Evolutionary conservation across 805 yeast species (phyloP), one percentile per base, ranked within the genome.

Genomic region (Schizosaccharomyces osmophilus): DNA sequence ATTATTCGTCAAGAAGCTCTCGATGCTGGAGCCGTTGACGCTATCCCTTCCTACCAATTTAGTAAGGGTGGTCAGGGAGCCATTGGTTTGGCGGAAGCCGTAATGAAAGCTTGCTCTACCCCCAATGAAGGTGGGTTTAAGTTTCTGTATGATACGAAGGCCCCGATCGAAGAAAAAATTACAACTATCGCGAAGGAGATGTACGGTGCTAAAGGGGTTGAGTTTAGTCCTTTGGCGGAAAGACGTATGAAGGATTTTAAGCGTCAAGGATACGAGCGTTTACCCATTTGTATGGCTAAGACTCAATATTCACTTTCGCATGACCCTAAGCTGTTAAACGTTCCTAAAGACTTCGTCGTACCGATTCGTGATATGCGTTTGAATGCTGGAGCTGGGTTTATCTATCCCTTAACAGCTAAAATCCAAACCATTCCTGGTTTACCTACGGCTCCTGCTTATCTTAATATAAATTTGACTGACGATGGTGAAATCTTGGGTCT

Each of bases 341-440:
- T 87, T 55, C 98, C 98, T 66, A 81, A 84, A 22, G 96, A 95
- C 8, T 90, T 89, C 77, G 84, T 81, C n/a, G 85, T 90, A 71
- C 97, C 98, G 60, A 87, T 90, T 67, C 80, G 95, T 71, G 98
- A 90, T 68, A 86, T 90, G 65, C 84, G 95, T 73, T 89, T 90
- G 51, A 84, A 95, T 45, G 86, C 87, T 62, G 98, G 98, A 73
- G 97, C 97, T 59, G 97, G 97, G 9, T 90, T 90, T 73, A 78
- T 90, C 70, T 93, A 90, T 70, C 97, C 97, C 1, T 78, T 90
- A 68, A 97, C 97, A 19, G 97, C 95, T 62, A 95, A 90, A 73
- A 90, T 90, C 68, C 89, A 85, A 83, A 90, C 98, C 32, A 89
- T 90, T 67, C 98, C 98, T 32, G 98, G 98, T 64, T 77, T 90